A percentile compares a stretch with the other conserved stretches of the same genome.
Evolutionary conservation across 176 grass and related monocot genomes (phyloP).

Genomic region (Juncus effusus): DNA sequence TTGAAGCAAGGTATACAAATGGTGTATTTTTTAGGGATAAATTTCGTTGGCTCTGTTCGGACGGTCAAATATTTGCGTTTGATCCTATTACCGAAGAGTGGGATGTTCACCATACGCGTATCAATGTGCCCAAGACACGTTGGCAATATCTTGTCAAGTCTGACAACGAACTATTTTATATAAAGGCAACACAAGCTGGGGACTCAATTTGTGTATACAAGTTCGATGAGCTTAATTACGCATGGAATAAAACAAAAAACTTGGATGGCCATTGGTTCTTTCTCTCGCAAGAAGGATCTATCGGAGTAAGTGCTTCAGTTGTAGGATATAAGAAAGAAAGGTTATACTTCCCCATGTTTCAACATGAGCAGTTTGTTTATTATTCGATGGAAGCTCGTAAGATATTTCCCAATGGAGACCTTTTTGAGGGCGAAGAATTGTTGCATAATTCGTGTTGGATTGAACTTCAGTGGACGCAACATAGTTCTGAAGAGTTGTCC

Average conservation of each 20-base stretch:
- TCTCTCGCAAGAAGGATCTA: background rate
- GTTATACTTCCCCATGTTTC: constrained; percentile 1
- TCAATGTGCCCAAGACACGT: background rate
- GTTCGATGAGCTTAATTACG: background rate
- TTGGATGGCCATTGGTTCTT: background rate
- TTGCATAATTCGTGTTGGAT: constrained; percentile 9
- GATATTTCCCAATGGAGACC: background rate
- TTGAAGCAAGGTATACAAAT: background rate
- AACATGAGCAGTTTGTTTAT: background rate
- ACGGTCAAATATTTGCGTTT: background rate
- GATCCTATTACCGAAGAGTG: background rate
- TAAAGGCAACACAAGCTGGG: background rate
- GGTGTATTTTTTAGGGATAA: background rate
- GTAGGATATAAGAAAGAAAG: background rate
- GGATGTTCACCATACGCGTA: background rate
- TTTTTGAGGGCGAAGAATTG: constrained; percentile 1
- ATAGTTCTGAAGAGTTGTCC: constrained; percentile 7
- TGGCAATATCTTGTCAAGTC: background rate
- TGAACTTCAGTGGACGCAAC: background rate
- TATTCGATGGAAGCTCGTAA: background rate
- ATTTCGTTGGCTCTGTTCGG: background rate
- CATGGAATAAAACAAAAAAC: background rate
- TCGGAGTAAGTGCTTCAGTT: background rate
- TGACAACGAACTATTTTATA: constrained; percentile 2
- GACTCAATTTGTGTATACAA: background rate